Evolutionary conservation across 345 rosid species (phyloP).

Genomic region (Brassica juncea): DNA sequence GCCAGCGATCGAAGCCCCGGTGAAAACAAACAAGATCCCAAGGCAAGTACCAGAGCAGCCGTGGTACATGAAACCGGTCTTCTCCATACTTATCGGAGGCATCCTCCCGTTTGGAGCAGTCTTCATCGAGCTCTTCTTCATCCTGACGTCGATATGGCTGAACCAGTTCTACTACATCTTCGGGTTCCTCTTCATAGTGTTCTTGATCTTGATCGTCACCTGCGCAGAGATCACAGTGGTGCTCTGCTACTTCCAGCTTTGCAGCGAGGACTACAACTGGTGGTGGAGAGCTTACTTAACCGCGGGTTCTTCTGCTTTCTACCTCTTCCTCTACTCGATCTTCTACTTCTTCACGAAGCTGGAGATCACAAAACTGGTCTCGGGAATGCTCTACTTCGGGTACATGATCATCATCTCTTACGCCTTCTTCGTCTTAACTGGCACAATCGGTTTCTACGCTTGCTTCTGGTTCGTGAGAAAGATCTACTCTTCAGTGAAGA

Average conservation of each 20-base stretch:
- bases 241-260: slow-evolving; percentile 96
- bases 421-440: slow-evolving; percentile 90
- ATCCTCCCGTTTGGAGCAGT: slow-evolving; percentile 97
- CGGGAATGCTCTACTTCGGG: slow-evolving; percentile 89
- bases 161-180: slow-evolving; percentile 99
- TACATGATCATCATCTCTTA: slow-evolving; percentile 88
- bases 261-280: slow-evolving; percentile 97
- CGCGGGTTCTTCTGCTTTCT: slow-evolving; percentile 91
- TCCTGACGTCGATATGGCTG: slow-evolving; percentile 94
- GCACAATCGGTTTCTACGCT: slow-evolving; percentile 92
- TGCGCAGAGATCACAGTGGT: slow-evolving; percentile 95
- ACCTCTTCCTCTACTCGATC: slow-evolving; percentile 91
- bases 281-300: slow-evolving; percentile 99
- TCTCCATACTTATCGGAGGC: slow-evolving; percentile 92
- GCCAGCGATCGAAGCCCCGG: slow-evolving; percentile 87
- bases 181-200: slow-evolving; percentile 96
- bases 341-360: slow-evolving; percentile 96
- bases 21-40: slow-evolving; percentile 94
- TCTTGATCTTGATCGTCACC: slow-evolving; percentile 77
- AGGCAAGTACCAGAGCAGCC: slow-evolving; percentile 94
- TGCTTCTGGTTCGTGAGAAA: slow-evolving; percentile 97
- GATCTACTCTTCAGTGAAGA: slow-evolving; percentile 93
- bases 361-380: slow-evolving; percentile 88
- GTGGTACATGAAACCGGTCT: slow-evolving; percentile 95
- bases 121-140: slow-evolving; percentile 96